Evolutionary conservation across 2,329 filamentous ascomycete genomes (phyloP), one percentile per base, ranked within the genome.

Genomic region (Penicillium sp.): DNA sequence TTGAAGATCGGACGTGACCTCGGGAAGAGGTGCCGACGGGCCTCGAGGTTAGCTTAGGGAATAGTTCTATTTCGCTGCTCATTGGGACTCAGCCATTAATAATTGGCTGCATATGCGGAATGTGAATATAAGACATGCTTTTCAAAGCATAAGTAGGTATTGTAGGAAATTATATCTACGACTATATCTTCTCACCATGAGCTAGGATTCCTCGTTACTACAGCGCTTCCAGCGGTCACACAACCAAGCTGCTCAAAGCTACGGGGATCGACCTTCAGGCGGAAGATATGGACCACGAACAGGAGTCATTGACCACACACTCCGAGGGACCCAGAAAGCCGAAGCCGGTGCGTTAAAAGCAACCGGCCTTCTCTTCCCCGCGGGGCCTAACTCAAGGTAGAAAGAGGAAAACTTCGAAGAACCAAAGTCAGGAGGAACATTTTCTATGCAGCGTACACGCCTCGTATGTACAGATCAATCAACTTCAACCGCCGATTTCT

Each of bases 391-490:
- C 12, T 39, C 46, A n/a, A 19, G 27, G 13, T 27, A 46, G 9
- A n/a, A 11, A n/a, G 4, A 33, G 33, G 10, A 16, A 31, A 30
- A 12, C 10, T 9, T 13, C 13, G 13, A 45, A 41, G 44, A 44
- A 11, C 18, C 10, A 38, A 34, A 44, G 22, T 46, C 30, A 57
- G 46, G 49, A 58, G 46, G 37, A 50, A 51, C 38, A 40, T 54
- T 53, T 60, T 53, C 57, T 58, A 62, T 61, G 59, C 59, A 60
- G 56, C 56, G 56, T 61, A 62, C 59, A 61, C 41, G 51, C 46
- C 50, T 60, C 53, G 52, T 62, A 62, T 62, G 56, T 62, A 62
- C 60, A 62, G 49, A 59, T 55, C 48, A 50, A 58, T 46, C 36
- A 51, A 58, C 39, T 43, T 35, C 54, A 59, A 55, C 58, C 49